Evolutionary conservation across 208 protist species (phyloP).

Genomic region (Trichomonas tenax): DNA sequence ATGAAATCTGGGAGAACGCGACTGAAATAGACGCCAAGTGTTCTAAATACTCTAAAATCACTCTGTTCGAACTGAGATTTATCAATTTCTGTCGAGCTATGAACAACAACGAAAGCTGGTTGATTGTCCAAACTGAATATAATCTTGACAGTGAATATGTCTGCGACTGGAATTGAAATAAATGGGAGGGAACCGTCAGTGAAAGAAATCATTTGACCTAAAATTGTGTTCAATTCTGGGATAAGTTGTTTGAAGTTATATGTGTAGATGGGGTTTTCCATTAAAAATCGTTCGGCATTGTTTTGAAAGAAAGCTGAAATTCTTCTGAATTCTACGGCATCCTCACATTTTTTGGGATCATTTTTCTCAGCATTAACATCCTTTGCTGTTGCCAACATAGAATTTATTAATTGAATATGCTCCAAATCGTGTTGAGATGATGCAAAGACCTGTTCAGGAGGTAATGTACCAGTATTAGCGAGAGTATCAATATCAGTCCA

Average conservation of each 20-base stretch:
- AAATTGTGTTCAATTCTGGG: not conserved
- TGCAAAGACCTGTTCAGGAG: not conserved
- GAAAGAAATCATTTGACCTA: not conserved
- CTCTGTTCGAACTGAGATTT: not conserved
- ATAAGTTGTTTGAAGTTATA: not conserved
- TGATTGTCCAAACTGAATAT: not conserved
- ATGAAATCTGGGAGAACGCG: not conserved
- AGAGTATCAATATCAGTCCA: not conserved
- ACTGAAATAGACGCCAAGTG: not conserved
- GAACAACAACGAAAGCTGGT: not conserved
- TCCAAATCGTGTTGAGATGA: not conserved
- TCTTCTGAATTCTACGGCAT: not conserved
- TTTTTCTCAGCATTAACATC: not conserved
- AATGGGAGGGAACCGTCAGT: not conserved
- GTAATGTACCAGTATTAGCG: not conserved
- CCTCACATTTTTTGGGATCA: not conserved
- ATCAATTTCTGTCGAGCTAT: not conserved
- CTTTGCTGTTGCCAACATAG: not conserved
- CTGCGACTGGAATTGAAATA: not conserved
- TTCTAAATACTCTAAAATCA: not conserved
- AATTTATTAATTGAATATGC: not conserved
- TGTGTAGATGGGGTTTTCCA: not conserved
- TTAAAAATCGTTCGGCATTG: not conserved
- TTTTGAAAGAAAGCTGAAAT: not conserved
- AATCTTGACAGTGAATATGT: not conserved